Conservation (phyloP, 306 rosid genomes). For the Lathyrus aphaca region DNA sequence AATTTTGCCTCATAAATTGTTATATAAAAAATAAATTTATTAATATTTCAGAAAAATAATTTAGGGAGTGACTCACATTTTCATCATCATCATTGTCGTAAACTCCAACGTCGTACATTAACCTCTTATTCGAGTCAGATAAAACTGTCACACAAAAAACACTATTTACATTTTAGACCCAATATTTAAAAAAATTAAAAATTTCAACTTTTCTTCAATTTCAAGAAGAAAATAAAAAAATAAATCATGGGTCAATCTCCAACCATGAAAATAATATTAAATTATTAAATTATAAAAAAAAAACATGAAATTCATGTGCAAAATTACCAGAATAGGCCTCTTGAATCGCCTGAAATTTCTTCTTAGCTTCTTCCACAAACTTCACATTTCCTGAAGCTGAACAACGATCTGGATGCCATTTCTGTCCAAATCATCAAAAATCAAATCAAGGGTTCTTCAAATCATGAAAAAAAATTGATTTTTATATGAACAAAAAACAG, state of each 20-base stretch:
- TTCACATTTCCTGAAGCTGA: slow-evolving; percentile 73
- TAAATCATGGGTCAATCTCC: slow-evolving; percentile 30
- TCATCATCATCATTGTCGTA: slow-evolving; percentile 89
- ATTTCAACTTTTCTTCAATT: slow-evolving; percentile 13
- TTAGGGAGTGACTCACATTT: slow-evolving; percentile 48
- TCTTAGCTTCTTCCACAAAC: slow-evolving; percentile 86
- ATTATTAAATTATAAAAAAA: background rate
- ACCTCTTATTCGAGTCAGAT: slow-evolving; percentile 80
- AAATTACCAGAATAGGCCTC: slow-evolving; percentile 93
- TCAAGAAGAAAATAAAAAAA: background rate
- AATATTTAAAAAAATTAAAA: background rate
- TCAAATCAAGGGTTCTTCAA: slow-evolving; percentile 2
- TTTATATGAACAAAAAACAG: background rate
- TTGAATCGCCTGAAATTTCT: slow-evolving; percentile 82
- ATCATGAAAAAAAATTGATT: background rate
- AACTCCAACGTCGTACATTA: slow-evolving; percentile 89
- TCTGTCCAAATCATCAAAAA: slow-evolving; percentile 54
- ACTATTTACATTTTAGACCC: background rate
- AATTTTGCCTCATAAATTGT: too few relatives aligned
- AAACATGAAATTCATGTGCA: background rate
- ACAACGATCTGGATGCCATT: slow-evolving; percentile 99
- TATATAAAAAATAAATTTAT: too few relatives aligned
- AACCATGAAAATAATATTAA: background rate
- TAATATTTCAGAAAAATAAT: too few relatives aligned
- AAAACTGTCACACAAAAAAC: slow-evolving; percentile 55